Conservation (phyloP, 768 basidiomycete species). For the Dioszegia crocea region DNA sequence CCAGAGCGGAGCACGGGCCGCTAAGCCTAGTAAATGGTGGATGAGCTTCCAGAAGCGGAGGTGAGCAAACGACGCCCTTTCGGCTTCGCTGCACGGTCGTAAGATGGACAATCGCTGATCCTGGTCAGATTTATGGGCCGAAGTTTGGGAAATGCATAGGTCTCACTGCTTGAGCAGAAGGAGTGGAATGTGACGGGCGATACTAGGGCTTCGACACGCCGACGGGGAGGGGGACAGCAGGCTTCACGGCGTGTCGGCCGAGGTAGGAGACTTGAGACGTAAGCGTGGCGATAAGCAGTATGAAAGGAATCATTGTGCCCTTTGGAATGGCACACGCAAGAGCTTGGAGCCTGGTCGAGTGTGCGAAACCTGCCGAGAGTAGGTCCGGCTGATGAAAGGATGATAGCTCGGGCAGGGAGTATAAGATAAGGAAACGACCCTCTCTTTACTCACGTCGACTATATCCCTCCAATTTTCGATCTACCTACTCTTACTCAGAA, state of each 20-base stretch:
- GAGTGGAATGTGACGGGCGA: not conserved
- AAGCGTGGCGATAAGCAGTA: not conserved
- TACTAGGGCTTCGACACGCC: no score
- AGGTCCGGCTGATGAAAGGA: not conserved
- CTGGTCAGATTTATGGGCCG: constrained; percentile 44
- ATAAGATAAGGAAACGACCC: no score
- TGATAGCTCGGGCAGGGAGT: no score
- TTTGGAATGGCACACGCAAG: no score
- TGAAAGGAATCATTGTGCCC: not conserved
- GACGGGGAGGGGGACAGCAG: no score
- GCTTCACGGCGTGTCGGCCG: no score
- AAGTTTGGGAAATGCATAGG: constrained; percentile 19
- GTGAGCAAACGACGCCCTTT: constrained; percentile 26
- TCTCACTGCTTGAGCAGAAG: no score
- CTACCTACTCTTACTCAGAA: no score
- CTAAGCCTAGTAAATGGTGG: constrained; percentile 99
- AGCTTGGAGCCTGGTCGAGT: no score
- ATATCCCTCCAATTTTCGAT: no score
- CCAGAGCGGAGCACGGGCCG: constrained; percentile 47
- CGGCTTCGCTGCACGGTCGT: not conserved
- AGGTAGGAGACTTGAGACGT: not conserved
- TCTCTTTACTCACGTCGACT: not conserved
- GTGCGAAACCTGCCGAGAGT: no score
- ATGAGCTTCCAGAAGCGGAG: constrained; percentile 97
- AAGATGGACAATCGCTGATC: no score